phyloP scores from a whole-genome alignment of 2,329 filamentous ascomycete species.

The Pezicula rhizophila region DNA sequence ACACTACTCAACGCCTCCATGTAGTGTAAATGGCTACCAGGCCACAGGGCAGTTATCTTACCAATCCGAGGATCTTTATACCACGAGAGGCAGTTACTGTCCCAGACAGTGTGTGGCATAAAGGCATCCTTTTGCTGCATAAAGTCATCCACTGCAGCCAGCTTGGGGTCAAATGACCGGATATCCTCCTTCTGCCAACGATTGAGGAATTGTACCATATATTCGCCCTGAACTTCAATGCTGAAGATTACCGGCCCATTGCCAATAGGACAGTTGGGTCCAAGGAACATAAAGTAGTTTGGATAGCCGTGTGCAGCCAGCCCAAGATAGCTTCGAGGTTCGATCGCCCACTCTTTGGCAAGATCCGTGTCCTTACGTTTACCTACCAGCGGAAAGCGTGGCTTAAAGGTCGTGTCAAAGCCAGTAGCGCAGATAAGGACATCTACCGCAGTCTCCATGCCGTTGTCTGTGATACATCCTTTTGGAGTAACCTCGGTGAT shows the following conservation, averaged over 20 bases:
- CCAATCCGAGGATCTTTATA: conserved; percentile 20
- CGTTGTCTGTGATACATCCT: conserved; percentile 24
- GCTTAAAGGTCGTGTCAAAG: conserved; percentile 16
- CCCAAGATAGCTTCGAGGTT: conserved; percentile 14
- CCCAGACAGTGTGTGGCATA: conserved; percentile 40
- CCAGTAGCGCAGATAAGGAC: conserved; percentile 26
- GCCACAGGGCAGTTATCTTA: conserved; percentile 29
- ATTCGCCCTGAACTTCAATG: conserved; percentile 41
- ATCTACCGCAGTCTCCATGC: conserved; percentile 19
- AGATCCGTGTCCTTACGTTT: conserved; percentile 8
- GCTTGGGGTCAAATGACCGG: conserved; percentile 36
- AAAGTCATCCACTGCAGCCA: conserved; percentile 43
- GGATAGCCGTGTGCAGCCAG: conserved; percentile 11
- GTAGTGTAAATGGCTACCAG: conserved; percentile 41
- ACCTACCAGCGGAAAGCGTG: conserved; percentile 19
- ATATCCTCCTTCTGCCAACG: conserved; percentile 43
- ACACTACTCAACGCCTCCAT: conserved; percentile 43
- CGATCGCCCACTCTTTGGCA: conserved; percentile 13
- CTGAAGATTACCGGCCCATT: conserved; percentile 35
- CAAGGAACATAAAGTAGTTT: conserved; percentile 27
- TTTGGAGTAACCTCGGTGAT: conserved; percentile 21
- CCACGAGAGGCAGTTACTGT: conserved; percentile 38
- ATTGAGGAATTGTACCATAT: conserved; percentile 43
- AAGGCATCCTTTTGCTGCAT: conserved; percentile 38
- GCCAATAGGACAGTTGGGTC: conserved; percentile 35